Evolutionary conservation across 139 green algal genomes (phyloP).

Genomic region (Coelastrella sp.): DNA sequence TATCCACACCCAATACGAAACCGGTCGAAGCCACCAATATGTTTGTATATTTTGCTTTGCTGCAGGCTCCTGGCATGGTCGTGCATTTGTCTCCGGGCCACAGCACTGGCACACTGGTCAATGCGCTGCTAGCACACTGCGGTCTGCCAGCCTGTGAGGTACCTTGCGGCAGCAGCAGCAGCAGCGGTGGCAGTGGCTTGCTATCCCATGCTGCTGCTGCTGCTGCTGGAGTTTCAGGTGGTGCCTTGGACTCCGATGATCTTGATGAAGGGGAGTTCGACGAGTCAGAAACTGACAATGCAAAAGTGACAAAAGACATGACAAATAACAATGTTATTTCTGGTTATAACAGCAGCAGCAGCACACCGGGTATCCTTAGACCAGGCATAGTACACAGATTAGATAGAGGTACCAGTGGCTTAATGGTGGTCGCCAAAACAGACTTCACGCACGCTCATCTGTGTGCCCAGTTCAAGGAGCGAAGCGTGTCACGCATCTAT

Average conservation of each 20-base stretch:
- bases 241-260: slow-evolving; percentile 23
- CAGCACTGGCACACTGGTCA: slow-evolving; percentile 94
- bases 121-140: slow-evolving; percentile 96
- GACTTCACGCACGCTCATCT: slow-evolving; percentile 64
- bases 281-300: background rate
- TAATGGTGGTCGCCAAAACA: slow-evolving; percentile 96
- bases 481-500: slow-evolving; percentile 77
- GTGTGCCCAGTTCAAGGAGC: slow-evolving; percentile 88
- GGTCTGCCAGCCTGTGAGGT: slow-evolving; percentile 62
- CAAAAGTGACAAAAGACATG: background rate
- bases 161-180: slow-evolving; percentile 12
- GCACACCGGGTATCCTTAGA: slow-evolving; percentile 67
- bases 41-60: too few relatives aligned
- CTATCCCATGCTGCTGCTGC: slow-evolving; percentile 20
- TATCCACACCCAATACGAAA: too few relatives aligned
- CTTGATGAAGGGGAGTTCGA: slow-evolving; percentile 10
- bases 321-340: background rate
- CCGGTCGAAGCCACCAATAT: too few relatives aligned
- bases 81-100: slow-evolving; percentile 89
- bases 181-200: slow-evolving; percentile 31
- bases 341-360: too few relatives aligned
- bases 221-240: background rate
- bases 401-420: slow-evolving; percentile 93
- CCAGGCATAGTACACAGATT: slow-evolving; percentile 98
- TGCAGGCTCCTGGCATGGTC: slow-evolving; percentile 88